Base-by-base conservation (phyloP, 2,329 filamentous ascomycete species). In the Xylariales sp. region DNA sequence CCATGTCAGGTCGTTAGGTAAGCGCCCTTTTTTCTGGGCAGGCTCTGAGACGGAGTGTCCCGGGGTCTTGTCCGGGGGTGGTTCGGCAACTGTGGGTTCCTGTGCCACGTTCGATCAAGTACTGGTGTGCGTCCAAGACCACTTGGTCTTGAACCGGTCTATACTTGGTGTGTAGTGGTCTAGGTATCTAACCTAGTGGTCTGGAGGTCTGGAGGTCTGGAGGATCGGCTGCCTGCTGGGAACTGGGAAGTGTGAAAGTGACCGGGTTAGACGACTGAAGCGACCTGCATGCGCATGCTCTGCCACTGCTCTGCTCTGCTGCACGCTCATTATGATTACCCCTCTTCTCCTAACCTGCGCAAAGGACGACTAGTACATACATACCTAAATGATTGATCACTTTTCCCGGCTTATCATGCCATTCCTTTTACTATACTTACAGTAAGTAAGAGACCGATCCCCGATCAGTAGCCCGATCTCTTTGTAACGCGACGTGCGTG, bases 31-130 rank as follows among this genome's bases (percentile, higher is more conserved):
- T 23, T 23, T 23, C 23, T 23, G 23, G 23, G 23, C 23, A 23
- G 23, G 23, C 23, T 23, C 49, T 55, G 48, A 32, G 54, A 41
- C 59, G 53, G 64, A 41, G 54, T 36, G 14, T 48, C 10, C 34
- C 52, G 36, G 52, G 32, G 34, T 10, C 23, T 7, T 43, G 23
- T 49, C 57, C 66, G 66, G 66, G 57, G 66, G 16, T 59, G n/a
- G 48, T 65, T 68, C 66, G 62, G 66, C 58, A 65, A 68, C 61
- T 60, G 41, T 56, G 59, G 50, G 64, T 52, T 46, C 49, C 12
- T 54, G 48, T 57, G 48, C 53, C 64, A 59, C 48, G 54, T 56
- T 58, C 54, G 39, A 43, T 12, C 6, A 12, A 12, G 43, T 30
- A 32, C 10, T 50, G 50, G 50, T 53, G 30, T n/a, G 10, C 10